Conservation (phyloP, 345 rosid genomes). For the Syzygium oleosum region DNA sequence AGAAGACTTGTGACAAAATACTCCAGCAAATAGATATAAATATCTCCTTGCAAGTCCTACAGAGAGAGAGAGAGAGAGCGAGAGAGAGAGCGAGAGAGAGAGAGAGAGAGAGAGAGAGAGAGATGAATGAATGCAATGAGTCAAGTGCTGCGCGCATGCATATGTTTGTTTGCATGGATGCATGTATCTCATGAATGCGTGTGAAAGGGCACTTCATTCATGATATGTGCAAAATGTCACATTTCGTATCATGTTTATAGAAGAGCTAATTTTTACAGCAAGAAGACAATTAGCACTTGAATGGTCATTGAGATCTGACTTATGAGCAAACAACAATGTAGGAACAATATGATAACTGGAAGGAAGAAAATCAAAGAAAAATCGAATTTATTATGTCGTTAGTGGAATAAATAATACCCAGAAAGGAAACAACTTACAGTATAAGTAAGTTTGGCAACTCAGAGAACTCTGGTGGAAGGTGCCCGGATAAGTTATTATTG, state of each 20-base stretch:
- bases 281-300: neutral
- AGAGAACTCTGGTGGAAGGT: constrained; percentile 74
- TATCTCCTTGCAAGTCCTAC: neutral
- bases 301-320: neutral
- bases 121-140: neutral
- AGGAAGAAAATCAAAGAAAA: neutral
- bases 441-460: constrained; percentile 62
- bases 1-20: neutral
- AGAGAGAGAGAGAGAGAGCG: neutral
- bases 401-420: neutral
- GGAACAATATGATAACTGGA: neutral
- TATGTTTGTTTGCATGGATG: neutral
- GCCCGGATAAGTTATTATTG: constrained; percentile 79
- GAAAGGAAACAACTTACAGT: constrained; percentile 46
- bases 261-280: neutral
- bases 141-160: neutral
- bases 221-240: neutral
- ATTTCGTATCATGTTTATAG: neutral
- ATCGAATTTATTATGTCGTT: neutral
- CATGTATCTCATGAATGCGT: neutral
- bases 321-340: neutral
- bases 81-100: neutral
- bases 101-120: neutral
- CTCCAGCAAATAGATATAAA: neutral
- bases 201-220: neutral